Conservation (phyloP, 306 rosid species). For the Cucumis melo region DNA sequence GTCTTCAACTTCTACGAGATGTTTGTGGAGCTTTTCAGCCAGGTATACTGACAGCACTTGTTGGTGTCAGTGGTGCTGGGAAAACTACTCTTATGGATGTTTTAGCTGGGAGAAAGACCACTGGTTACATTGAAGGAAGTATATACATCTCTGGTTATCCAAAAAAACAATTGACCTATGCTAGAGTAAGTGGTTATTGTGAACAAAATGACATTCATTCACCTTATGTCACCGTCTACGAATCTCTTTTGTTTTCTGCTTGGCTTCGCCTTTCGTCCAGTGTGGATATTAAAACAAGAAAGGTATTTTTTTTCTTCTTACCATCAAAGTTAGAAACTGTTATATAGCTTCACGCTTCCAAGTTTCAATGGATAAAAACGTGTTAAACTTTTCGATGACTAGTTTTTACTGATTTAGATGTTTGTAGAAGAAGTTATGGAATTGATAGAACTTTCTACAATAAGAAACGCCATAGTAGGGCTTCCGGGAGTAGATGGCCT, state of each 20-base stretch:
- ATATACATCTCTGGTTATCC: constrained; percentile 49
- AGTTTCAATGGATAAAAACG: not conserved
- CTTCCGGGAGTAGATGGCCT: constrained; percentile 33
- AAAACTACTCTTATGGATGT: constrained; percentile 66
- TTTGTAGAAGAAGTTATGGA: constrained; percentile 37
- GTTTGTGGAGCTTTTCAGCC: constrained; percentile 55
- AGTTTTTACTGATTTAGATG: constrained; percentile 9
- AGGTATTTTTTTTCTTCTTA: constrained; percentile 10
- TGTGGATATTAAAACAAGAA: constrained; percentile 21
- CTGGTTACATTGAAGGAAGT: constrained; percentile 45
- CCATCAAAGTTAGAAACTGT: not conserved
- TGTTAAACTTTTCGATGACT: not conserved
- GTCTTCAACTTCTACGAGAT: constrained; percentile 52
- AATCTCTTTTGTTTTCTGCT: constrained; percentile 47
- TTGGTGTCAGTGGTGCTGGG: constrained; percentile 71
- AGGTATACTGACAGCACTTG: constrained; percentile 47
- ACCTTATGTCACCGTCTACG: constrained; percentile 46
- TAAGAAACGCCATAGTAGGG: constrained; percentile 30
- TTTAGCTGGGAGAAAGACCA: constrained; percentile 52
- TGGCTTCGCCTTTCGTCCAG: constrained; percentile 51
- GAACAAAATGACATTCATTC: constrained; percentile 66
- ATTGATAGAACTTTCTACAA: constrained; percentile 23
- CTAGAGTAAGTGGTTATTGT: constrained; percentile 58
- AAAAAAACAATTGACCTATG: constrained; percentile 49
- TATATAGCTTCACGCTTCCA: not conserved